phyloP scores from a whole-genome alignment of 768 basidiomycete species.

The Grammothele lineata region DNA sequence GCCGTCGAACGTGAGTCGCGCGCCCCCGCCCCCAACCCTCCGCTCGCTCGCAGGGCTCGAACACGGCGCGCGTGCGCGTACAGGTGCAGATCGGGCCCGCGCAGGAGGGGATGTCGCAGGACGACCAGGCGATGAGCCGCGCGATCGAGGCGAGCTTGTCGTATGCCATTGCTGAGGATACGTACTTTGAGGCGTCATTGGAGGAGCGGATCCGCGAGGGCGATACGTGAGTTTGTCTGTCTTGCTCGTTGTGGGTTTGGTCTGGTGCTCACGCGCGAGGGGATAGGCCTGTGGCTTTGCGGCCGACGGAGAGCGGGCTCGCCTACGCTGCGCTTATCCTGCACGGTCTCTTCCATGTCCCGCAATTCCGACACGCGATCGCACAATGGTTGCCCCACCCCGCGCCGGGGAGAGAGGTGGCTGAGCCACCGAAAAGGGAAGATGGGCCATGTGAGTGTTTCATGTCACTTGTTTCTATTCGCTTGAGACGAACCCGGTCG shows the following conservation, averaged over 20 bases:
- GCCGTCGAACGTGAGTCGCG: constrained; percentile 65
- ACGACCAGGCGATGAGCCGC: constrained; percentile 61
- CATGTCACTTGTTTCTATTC: constrained; percentile 15
- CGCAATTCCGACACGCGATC: constrained; percentile 55
- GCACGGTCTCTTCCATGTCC: constrained; percentile 63
- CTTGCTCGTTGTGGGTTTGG: not conserved
- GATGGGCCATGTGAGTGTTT: constrained; percentile 29
- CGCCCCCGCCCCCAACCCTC: constrained; percentile 6
- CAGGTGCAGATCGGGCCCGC: constrained; percentile 3
- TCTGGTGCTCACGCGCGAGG: not conserved
- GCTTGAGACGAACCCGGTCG: no score
- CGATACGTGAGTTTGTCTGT: constrained; percentile 48
- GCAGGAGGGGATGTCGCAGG: constrained; percentile 36
- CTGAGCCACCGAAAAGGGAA: constrained; percentile 27
- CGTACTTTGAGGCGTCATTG: constrained; percentile 46
- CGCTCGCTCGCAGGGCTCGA: not conserved
- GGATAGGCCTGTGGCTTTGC: constrained; percentile 67
- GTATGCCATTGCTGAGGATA: constrained; percentile 36
- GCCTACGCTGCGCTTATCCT: constrained; percentile 62
- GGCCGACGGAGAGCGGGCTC: constrained; percentile 46
- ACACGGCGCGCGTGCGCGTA: constrained; percentile 6
- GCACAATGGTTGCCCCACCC: constrained; percentile 33
- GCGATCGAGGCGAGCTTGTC: constrained; percentile 71
- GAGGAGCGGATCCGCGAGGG: constrained; percentile 52
- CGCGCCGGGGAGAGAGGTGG: constrained; percentile 9